Conservation (phyloP, 129 eudicot species). For the Apium graveolens region DNA sequence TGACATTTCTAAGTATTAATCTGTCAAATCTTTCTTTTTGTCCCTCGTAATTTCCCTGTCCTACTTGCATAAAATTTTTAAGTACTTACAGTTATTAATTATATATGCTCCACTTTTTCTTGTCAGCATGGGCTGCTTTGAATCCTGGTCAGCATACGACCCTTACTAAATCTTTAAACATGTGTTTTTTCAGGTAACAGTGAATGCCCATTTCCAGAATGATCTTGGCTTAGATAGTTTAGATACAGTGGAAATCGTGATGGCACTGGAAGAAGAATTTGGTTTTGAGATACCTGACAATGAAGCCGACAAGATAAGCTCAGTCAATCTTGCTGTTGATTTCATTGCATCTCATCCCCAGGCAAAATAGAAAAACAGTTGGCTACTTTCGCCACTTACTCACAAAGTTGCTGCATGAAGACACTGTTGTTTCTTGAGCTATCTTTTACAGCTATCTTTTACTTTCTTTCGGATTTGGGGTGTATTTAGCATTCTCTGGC, state of each 20-base stretch:
- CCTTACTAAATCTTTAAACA: background rate
- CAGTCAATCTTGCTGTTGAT: constrained; percentile 60
- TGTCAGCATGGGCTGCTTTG: background rate
- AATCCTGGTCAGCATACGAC: background rate
- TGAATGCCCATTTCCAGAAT: constrained; percentile 67
- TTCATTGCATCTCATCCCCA: constrained; percentile 84
- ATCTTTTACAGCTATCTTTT: too few species aligned
- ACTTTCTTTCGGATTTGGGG: constrained; percentile 7
- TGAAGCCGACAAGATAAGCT: constrained; percentile 78
- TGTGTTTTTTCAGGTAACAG: constrained; percentile 49
- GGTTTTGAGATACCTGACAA: constrained; percentile 85
- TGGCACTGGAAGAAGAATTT: constrained; percentile 91
- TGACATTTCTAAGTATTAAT: background rate
- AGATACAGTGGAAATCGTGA: constrained; percentile 75
- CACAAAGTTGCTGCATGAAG: constrained; percentile 20
- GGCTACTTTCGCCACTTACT: constrained; percentile 1
- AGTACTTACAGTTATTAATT: background rate
- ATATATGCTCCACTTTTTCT: background rate
- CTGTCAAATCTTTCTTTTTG: background rate
- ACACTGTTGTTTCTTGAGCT: constrained; percentile 8
- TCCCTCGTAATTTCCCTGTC: background rate
- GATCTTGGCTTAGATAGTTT: constrained; percentile 91
- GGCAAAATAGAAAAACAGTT: constrained; percentile 46
- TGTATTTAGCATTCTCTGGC: constrained; percentile 8
- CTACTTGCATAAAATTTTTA: background rate